Evolutionary conservation across 345 rosid species (phyloP).

Genomic region (Alliaria petiolata): DNA sequence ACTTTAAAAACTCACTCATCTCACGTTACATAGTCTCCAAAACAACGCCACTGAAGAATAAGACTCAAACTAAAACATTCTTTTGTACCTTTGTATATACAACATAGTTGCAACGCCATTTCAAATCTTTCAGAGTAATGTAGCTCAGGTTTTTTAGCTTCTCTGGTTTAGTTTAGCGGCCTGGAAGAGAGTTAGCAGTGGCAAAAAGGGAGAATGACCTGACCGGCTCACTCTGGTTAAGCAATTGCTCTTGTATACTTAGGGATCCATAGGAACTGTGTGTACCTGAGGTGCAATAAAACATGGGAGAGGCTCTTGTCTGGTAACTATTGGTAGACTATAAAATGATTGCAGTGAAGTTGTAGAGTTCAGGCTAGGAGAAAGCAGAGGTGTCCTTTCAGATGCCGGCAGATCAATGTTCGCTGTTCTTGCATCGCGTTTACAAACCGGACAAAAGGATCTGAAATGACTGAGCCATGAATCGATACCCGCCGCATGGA

Average conservation of each 20-base stretch:
- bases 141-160: neutral
- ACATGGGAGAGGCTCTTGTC: neutral
- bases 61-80: neutral
- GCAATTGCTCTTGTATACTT: too few species aligned
- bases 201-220: too few species aligned
- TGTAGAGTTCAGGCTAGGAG: conserved; percentile 43
- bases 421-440: conserved; percentile 65
- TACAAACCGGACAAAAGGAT: conserved; percentile 82
- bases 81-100: neutral
- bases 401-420: conserved; percentile 57
- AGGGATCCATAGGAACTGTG: neutral
- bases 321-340: conserved; percentile 22
- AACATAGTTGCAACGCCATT: neutral
- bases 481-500: conserved; percentile 73
- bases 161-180: neutral
- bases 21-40: neutral
- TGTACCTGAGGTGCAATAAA: neutral
- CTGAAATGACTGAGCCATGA: conserved; percentile 83
- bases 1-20: neutral
- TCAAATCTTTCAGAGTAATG: neutral
- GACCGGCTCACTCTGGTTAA: too few species aligned
- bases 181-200: conserved; percentile 68
- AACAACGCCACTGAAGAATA: neutral
- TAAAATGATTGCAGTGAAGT: conserved; percentile 40
- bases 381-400: conserved; percentile 67